Conservation (phyloP, 306 rosid species). For the Fragaria vesca region DNA sequence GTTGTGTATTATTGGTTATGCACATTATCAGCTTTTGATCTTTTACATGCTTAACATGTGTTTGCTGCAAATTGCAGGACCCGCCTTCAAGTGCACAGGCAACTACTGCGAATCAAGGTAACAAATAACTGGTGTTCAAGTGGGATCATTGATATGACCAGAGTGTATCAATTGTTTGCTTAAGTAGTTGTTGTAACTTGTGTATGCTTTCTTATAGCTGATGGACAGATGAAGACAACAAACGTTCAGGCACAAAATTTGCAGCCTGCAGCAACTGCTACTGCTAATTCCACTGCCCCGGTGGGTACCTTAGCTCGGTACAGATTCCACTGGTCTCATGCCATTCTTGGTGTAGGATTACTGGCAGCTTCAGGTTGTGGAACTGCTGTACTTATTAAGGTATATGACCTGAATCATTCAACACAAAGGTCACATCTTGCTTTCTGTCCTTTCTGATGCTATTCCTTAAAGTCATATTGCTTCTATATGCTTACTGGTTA, state of each 20-base stretch:
- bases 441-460: constrained; percentile 22
- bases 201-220: constrained; percentile 37
- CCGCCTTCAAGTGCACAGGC: constrained; percentile 64
- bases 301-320: constrained; percentile 40
- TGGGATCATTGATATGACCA: constrained; percentile 11
- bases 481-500: constrained; percentile 26
- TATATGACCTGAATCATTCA: constrained; percentile 31
- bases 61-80: constrained; percentile 52
- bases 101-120: constrained; percentile 68
- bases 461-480: constrained; percentile 10
- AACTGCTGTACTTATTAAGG: constrained; percentile 78
- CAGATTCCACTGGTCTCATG: constrained; percentile 87
- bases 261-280: constrained; percentile 53
- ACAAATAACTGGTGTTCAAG: background rate
- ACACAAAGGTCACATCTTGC: constrained; percentile 4
- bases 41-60: constrained; percentile 10
- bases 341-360: constrained; percentile 66
- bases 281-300: constrained; percentile 38
- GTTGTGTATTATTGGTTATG: background rate
- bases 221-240: constrained; percentile 51
- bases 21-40: constrained; percentile 6
- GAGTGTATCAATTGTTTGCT: constrained; percentile 22
- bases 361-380: constrained; percentile 86
- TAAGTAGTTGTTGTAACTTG: constrained; percentile 19
- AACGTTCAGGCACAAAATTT: constrained; percentile 51